Evolutionary conservation across 1,139 yeast genomes (phyloP).

Genomic region (Suhomyces guaymorum): DNA sequence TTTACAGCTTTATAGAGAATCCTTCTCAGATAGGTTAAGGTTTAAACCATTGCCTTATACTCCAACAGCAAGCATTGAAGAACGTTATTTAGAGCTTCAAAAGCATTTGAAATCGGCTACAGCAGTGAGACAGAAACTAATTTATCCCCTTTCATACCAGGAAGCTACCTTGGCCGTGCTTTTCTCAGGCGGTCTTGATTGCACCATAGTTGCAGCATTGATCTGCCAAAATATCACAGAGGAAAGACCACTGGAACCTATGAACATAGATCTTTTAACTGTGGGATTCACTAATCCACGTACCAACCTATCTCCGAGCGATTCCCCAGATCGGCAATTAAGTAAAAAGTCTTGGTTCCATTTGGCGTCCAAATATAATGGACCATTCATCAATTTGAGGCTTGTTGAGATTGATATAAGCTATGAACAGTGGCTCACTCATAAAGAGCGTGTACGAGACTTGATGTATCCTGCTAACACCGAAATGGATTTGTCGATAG

Average conservation of each 20-base stretch:
- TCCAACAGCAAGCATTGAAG: background rate
- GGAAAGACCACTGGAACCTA: slow-evolving; percentile 1
- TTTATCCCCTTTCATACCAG: slow-evolving; percentile 49
- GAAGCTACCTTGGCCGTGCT: slow-evolving; percentile 57
- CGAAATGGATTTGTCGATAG: slow-evolving; percentile 94
- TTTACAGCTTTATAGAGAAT: slow-evolving; percentile 3
- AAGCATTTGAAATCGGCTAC: slow-evolving; percentile 42
- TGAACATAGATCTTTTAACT: slow-evolving; percentile 67
- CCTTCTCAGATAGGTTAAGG: background rate
- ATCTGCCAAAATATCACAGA: slow-evolving; percentile 29
- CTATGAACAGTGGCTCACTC: slow-evolving; percentile 60
- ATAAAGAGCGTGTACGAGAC: slow-evolving; percentile 53
- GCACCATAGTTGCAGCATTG: slow-evolving; percentile 69
- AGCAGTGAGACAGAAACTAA: slow-evolving; percentile 52
- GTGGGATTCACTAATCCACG: slow-evolving; percentile 95
- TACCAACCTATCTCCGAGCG: slow-evolving; percentile 55
- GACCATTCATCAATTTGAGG: slow-evolving; percentile 35
- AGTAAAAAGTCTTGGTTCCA: slow-evolving; percentile 64
- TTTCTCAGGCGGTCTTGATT: slow-evolving; percentile 94
- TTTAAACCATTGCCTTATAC: slow-evolving; percentile 5
- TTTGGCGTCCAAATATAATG: slow-evolving; percentile 39
- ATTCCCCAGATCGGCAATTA: slow-evolving; percentile 81
- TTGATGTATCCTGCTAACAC: slow-evolving; percentile 83
- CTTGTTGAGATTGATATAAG: slow-evolving; percentile 71
- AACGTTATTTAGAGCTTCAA: slow-evolving; percentile 21